Conservation (phyloP, 768 basidiomycete species). For the Lepiota subincarnata region DNA sequence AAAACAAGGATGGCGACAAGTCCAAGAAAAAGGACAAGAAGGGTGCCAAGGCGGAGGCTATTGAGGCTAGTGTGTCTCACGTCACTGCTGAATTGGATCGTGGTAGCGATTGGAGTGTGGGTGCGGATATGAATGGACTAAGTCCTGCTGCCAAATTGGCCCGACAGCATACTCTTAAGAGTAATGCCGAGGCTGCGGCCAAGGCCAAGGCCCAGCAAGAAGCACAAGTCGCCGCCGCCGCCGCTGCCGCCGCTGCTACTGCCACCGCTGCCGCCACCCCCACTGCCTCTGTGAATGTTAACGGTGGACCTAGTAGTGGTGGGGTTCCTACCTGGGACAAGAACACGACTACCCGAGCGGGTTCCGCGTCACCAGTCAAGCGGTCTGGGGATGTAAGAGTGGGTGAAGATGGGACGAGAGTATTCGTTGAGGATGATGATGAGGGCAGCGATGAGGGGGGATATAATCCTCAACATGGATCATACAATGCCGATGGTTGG, state of each 20-base stretch:
- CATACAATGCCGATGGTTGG: constrained; percentile 59
- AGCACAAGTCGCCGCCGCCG: constrained; percentile 36
- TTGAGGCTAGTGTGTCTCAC: constrained; percentile 71
- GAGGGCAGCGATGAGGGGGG: constrained; percentile 54
- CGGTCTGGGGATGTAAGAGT: constrained; percentile 36
- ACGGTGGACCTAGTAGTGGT: constrained; percentile 22
- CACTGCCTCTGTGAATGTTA: constrained; percentile 21
- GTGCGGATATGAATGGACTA: constrained; percentile 62
- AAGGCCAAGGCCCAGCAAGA: constrained; percentile 55
- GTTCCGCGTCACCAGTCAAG: constrained; percentile 41
- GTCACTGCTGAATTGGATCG: constrained; percentile 85
- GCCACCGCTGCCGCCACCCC: not conserved
- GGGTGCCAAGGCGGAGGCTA: constrained; percentile 58
- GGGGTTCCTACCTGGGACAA: constrained; percentile 75
- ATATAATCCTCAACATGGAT: constrained; percentile 34
- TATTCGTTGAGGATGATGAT: constrained; percentile 70
- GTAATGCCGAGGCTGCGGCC: constrained; percentile 75
- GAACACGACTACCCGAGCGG: constrained; percentile 65
- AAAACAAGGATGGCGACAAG: constrained; percentile 44
- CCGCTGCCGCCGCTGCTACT: constrained; percentile 28
- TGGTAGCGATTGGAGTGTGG: constrained; percentile 55
- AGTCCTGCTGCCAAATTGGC: constrained; percentile 90
- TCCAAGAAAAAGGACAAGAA: constrained; percentile 47
- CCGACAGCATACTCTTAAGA: constrained; percentile 87
- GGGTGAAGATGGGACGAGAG: constrained; percentile 62